phyloP scores from a whole-genome alignment of 2,329 filamentous ascomycete species.

The Knoxdaviesia capensis region DNA sequence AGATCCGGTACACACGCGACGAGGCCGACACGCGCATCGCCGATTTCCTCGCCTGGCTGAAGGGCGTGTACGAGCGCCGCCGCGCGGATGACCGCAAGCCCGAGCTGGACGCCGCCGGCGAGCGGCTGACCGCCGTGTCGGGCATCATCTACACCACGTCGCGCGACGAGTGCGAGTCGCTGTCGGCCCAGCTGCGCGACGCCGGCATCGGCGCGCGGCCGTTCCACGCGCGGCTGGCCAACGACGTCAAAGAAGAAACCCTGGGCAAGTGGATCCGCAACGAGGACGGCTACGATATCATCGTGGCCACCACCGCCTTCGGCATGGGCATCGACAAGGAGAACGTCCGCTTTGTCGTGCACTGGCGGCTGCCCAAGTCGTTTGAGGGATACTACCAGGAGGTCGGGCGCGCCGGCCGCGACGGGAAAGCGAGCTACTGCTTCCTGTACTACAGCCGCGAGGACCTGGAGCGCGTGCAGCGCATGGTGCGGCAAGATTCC shows the following conservation, averaged over 20 bases:
- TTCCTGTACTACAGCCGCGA: conserved; percentile 83
- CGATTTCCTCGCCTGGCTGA: conserved; percentile 61
- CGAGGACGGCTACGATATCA: conserved; percentile 63
- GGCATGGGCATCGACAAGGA: conserved; percentile 97
- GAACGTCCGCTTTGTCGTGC: conserved; percentile 81
- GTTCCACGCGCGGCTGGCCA: conserved; percentile 50
- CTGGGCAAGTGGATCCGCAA: conserved; percentile 54
- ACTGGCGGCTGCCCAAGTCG: conserved; percentile 84
- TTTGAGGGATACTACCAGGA: conserved; percentile 97
- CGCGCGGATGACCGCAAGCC: conserved; percentile 33
- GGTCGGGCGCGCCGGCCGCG: conserved; percentile 74
- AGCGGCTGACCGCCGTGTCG: conserved; percentile 42
- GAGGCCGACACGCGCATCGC: conserved; percentile 51
- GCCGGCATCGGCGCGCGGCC: conserved; percentile 56
- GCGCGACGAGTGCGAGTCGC: conserved; percentile 51
- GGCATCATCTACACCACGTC: conserved; percentile 69
- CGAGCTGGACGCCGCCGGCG: conserved; percentile 32
- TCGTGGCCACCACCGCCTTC: conserved; percentile 89
- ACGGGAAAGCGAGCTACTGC: conserved; percentile 71
- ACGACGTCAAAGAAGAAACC: conserved; percentile 50
- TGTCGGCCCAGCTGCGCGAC: conserved; percentile 43
- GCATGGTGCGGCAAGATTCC: conserved; percentile 26
- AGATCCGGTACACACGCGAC: conserved; percentile 66
- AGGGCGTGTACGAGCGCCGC: conserved; percentile 49
- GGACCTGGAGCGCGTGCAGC: conserved; percentile 56